These are phyloP conservation scores for Tolypocladium guangdongense DNA, from an alignment of 2,329 filamentous ascomycete species.

Conservation along the genomic window DNA sequence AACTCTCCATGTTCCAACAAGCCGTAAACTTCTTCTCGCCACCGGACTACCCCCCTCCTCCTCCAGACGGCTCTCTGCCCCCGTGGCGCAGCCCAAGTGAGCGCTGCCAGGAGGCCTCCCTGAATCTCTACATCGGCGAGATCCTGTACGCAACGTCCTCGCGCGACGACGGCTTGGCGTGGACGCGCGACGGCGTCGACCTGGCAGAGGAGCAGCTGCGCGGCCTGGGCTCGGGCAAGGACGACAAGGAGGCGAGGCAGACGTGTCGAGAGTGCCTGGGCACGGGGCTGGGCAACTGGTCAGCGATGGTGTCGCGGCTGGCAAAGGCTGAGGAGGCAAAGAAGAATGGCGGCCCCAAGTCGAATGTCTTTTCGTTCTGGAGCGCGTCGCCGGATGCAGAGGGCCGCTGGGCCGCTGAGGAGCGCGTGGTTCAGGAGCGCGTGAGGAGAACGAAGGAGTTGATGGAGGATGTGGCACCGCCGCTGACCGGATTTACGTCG, in stretches of 20 bases:
- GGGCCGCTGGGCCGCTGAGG: slow-evolving; percentile 43
- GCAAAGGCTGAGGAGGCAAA: slow-evolving; percentile 36
- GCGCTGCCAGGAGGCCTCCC: slow-evolving; percentile 71
- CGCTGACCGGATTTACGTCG: slow-evolving; percentile 19
- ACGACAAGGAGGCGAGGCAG: slow-evolving; percentile 24
- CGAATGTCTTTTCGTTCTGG: slow-evolving; percentile 26
- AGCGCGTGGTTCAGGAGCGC: slow-evolving; percentile 42
- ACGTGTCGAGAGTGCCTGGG: slow-evolving; percentile 69
- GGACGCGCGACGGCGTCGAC: slow-evolving; percentile 83
- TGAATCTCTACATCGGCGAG: slow-evolving; percentile 88
- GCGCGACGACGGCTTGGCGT: slow-evolving; percentile 64
- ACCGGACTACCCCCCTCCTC: slow-evolving; percentile 59
- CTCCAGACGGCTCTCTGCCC: slow-evolving; percentile 56
- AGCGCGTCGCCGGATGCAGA: slow-evolving; percentile 22
- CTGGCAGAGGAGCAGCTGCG: slow-evolving; percentile 60
- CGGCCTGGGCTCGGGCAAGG: slow-evolving; percentile 19
- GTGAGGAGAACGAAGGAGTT: slow-evolving; percentile 39
- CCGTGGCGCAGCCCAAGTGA: slow-evolving; percentile 54
- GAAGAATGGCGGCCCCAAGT: slow-evolving; percentile 21
- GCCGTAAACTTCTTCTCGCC: slow-evolving; percentile 21
- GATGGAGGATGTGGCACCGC: slow-evolving; percentile 35
- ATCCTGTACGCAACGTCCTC: slow-evolving; percentile 63
- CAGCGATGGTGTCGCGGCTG: slow-evolving; percentile 62
- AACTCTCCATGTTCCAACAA: slow-evolving; percentile 8
- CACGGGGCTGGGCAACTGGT: slow-evolving; percentile 73